phyloP scores from a whole-genome alignment of 495 filamentous ascomycete species.

The Gamarada debralockiae region DNA sequence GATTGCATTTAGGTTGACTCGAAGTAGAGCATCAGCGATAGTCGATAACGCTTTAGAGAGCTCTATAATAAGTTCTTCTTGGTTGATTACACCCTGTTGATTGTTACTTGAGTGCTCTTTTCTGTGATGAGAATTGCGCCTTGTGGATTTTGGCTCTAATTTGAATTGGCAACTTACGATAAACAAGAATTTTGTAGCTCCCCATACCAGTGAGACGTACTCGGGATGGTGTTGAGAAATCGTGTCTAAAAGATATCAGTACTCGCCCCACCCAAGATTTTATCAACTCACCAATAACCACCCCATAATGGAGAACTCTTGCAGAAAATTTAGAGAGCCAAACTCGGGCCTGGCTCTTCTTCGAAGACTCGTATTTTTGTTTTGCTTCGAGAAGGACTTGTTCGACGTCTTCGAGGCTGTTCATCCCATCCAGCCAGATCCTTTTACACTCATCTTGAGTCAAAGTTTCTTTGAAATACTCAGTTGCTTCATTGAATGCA shows the following conservation, averaged over 20 bases:
- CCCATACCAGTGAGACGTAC: neutral
- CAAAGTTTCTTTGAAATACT: too few species aligned
- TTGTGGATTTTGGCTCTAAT: too few species aligned
- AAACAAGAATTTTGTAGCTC: neutral
- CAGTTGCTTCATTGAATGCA: too few species aligned
- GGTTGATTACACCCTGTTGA: neutral
- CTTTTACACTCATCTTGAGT: too few species aligned
- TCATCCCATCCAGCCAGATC: too few species aligned
- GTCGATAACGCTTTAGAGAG: conserved; percentile 2
- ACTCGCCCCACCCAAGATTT: too few species aligned
- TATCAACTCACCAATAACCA: too few species aligned
- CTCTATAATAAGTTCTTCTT: conserved; percentile 4
- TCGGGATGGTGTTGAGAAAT: too few species aligned
- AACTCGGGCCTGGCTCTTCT: neutral
- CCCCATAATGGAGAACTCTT: neutral
- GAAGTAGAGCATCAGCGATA: neutral
- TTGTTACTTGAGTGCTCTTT: too few species aligned
- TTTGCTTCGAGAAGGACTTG: neutral
- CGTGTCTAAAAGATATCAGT: too few species aligned
- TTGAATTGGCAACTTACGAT: too few species aligned
- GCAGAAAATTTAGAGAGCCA: neutral
- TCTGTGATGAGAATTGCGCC: too few species aligned
- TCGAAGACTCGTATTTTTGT: neutral
- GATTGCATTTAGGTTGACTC: neutral
- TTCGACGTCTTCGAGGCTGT: neutral